Evolutionary conservation across 305 asterid species (phyloP).

Genomic region (Plantago rigida): DNA sequence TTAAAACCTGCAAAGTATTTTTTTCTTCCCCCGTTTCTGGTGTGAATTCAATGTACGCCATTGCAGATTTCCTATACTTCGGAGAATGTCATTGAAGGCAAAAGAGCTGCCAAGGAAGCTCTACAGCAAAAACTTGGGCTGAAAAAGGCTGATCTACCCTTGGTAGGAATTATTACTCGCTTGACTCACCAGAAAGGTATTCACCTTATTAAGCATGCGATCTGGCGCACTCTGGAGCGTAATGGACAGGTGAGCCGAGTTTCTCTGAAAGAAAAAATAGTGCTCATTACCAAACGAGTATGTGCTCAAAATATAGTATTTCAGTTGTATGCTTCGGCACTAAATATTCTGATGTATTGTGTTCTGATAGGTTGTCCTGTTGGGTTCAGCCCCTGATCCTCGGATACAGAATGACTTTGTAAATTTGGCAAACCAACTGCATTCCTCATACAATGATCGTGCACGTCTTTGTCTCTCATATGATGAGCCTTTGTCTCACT

Average conservation of each 20-base stretch:
- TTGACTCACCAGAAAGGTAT: slow-evolving; percentile 98
- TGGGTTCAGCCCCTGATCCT: slow-evolving; percentile 98
- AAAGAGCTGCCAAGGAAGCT: slow-evolving; percentile 87
- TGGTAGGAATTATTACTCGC: slow-evolving; percentile 89
- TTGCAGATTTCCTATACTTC: slow-evolving; percentile 68
- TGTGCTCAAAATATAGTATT: slow-evolving; percentile 1
- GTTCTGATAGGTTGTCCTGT: slow-evolving; percentile 64
- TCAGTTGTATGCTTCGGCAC: neutral
- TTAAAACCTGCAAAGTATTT: neutral
- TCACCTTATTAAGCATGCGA: slow-evolving; percentile 95
- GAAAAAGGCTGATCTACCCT: slow-evolving; percentile 62
- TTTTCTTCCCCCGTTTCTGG: slow-evolving; percentile 11
- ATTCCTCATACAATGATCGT: slow-evolving; percentile 56
- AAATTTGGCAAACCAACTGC: slow-evolving; percentile 78
- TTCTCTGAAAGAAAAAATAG: slow-evolving; percentile 2
- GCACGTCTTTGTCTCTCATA: slow-evolving; percentile 85
- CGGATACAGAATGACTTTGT: slow-evolving; percentile 84
- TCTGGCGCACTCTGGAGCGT: slow-evolving; percentile 84
- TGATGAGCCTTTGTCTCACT: slow-evolving; percentile 98
- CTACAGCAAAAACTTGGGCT: slow-evolving; percentile 80
- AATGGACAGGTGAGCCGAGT: slow-evolving; percentile 62
- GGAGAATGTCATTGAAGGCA: slow-evolving; percentile 92
- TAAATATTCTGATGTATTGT: slow-evolving; percentile 25
- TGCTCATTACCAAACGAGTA: neutral
- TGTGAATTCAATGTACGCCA: slow-evolving; percentile 27